Base-by-base conservation (phyloP, 768 basidiomycete species). In the Dendrothele bispora region DNA sequence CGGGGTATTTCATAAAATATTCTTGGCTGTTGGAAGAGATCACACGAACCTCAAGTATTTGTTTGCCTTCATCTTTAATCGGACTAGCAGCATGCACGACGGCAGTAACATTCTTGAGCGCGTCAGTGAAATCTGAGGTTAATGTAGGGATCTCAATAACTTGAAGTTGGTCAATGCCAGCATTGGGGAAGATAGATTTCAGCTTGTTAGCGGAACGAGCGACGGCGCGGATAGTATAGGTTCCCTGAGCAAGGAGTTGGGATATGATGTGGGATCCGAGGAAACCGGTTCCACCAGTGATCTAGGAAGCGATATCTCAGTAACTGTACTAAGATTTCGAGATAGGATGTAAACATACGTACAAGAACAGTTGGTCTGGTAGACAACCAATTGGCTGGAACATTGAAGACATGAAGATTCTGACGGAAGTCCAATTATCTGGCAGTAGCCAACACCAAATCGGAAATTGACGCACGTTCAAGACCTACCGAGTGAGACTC, bases 101-200 rank as follows among this genome's bases (percentile, higher is more conserved):
- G 4, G 50, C 50, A 18, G 26, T 34, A 7, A 51, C 36, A 39
- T 55, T 53, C 43, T 59, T 50, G 24, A 59, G 43, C 4, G 55
- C 55, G 12, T 40, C 45, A 7, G 55, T 46, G 32, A 48, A 48
- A 35, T 54, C 52, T 11, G 53, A 50, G 10, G 46, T 43, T n/a
- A 50, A 20, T 22, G 48, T 35, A 6, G 40, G 30, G 4, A 50
- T 35, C 28, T 50, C 48, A 3, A 37, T 27, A 6, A 50, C 27
- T 18, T 50, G 41, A 8, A 50, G 48, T 8, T 46, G 45, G 20
- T 43, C 40, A 8, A 18, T 8, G 14, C 32, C 39, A 25, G 48
- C 48, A 17, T 50, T 29, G 32, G 42, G 48, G 15, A 50, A 50
- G 7, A 50, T 50, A 7, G 29, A 21, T 15, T 24, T 32, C 15